These are phyloP conservation scores for Nemania abortiva DNA, from an alignment of 2,329 filamentous ascomycete genomes.

Conservation along the genomic window DNA sequence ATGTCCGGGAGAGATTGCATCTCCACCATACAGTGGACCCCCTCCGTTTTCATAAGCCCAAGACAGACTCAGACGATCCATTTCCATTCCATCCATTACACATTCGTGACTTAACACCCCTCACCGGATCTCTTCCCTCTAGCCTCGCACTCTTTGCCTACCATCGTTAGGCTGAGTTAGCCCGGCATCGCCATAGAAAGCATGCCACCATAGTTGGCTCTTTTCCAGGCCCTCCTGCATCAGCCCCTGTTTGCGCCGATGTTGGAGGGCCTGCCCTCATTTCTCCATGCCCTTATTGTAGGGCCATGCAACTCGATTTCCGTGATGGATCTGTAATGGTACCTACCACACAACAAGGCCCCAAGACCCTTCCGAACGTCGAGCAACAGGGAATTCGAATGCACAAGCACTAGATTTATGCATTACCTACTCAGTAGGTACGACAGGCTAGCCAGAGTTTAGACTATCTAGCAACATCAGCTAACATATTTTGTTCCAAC, in stretches of 20 bases:
- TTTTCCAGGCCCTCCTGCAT: constrained; percentile 11
- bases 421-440: not conserved
- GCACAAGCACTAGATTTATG: not conserved
- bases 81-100: constrained; percentile 6
- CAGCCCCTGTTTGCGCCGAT: not conserved
- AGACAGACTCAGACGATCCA: constrained; percentile 3
- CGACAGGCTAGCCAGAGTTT: not conserved
- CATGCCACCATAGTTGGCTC: constrained; percentile 25
- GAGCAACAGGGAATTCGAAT: not conserved
- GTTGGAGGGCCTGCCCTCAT: constrained; percentile 6
- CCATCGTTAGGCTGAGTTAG: not conserved
- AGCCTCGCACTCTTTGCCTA: not conserved
- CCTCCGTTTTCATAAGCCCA: constrained; percentile 10
- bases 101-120: constrained; percentile 11
- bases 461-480: not conserved
- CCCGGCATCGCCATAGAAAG: not conserved
- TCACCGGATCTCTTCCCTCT: not conserved
- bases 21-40: not conserved
- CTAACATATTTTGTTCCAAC: constrained; percentile 5
- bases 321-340: not conserved
- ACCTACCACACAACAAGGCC: no score
- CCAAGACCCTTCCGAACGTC: not conserved
- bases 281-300: not conserved
- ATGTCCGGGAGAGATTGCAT: constrained; percentile 18
- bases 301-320: not conserved